These are phyloP conservation scores for Cokeromyces recurvatus DNA, from an alignment of 371 early-diverging fungal species.

Conservation along the genomic window DNA sequence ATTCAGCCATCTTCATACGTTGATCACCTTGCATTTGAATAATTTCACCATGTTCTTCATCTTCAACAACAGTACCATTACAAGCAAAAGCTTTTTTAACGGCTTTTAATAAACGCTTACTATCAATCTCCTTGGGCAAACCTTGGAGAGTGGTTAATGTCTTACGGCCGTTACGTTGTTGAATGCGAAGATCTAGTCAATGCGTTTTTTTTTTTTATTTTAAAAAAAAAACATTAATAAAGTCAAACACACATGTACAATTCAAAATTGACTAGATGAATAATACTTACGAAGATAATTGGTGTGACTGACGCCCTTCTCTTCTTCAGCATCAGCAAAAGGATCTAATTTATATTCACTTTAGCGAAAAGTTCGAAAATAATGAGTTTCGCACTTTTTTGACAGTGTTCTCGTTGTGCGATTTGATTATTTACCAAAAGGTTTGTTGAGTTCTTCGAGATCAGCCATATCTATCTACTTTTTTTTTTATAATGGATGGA, in stretches of 20 bases:
- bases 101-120: conserved; percentile 85
- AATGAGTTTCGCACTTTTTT: not conserved
- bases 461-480: too few species aligned
- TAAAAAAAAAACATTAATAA: too few species aligned
- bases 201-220: too few species aligned
- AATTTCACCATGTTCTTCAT: conserved; percentile 85
- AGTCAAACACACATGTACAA: too few species aligned
- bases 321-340: conserved; percentile 75
- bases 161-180: conserved; percentile 96
- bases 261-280: not conserved
- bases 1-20: conserved; percentile 74
- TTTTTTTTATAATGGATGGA: too few species aligned
- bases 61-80: conserved; percentile 91
- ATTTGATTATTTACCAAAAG: conserved; percentile 25
- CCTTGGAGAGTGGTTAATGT: conserved; percentile 94
- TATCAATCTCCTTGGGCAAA: conserved; percentile 79
- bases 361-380: conserved; percentile 2
- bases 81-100: conserved; percentile 96
- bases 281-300: conserved; percentile 73
- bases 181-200: conserved; percentile 87
- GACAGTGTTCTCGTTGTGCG: not conserved
- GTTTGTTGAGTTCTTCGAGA: conserved; percentile 36
- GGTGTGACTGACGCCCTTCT: conserved; percentile 35
- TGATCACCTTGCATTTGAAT: conserved; percentile 97
- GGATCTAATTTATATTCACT: conserved; percentile 47